Base-by-base conservation (phyloP, 2,329 filamentous ascomycete genomes). In the Apiospora arundinis region DNA sequence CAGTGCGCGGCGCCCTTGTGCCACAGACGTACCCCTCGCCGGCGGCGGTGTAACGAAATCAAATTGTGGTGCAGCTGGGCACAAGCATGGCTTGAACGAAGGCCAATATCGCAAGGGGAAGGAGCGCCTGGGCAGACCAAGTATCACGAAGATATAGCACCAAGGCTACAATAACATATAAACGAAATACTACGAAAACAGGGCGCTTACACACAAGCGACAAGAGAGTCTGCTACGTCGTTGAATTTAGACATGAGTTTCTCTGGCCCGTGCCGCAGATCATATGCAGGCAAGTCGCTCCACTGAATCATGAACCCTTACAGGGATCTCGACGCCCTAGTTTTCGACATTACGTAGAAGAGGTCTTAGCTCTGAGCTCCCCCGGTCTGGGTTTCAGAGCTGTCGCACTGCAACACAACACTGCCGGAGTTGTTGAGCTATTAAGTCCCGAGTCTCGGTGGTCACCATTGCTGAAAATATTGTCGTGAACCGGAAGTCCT, bases 261-360 rank as follows among this genome's bases (percentile, higher is more conserved):
- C 25, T 28, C 52, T 56, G 49, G 49, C 14, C 49, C 49, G 49
- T 56, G 49, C 49, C 49, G 49, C 18, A 32, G 49, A 56, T 56
- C 49, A 56, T 5, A 40, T 56, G 49, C 49, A 56, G 49, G 23
- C 49, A 23, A 56, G 49, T 32, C 49, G 49, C 49, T 60, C 52
- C 52, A 60, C 52, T 21, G 52, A 60, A 28, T 16, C 4, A 60
- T 28, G 52, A 60, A 60, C 16, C 28, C 28, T 37, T 60, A 60
- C 52, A 60, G 28, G 52, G 52, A 60, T 60, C 16, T 21, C 52
- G 16, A 37, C 28, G 52, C 16, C 32, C 52, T 60, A 37, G 16
- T 37, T n/a, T 21, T 49, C 14, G 52, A n/a, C 28, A 60, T 60
- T 60, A 60, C 52, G 52, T 60, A 60, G 52, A 8, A 8, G 40